Evolutionary conservation across 306 rosid genomes (phyloP).

Genomic region (Rosa persica): DNA sequence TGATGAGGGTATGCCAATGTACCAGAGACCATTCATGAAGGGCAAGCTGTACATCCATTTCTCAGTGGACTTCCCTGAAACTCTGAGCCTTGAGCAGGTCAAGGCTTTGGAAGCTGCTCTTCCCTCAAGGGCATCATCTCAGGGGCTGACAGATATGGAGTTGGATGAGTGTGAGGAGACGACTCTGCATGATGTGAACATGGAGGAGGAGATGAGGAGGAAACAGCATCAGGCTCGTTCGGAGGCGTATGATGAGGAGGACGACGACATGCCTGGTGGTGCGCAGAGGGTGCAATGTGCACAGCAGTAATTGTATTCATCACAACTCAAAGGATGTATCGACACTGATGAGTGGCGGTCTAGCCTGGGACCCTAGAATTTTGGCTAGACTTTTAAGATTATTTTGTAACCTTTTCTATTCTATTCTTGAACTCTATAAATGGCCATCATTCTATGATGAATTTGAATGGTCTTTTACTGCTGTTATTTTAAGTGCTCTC

Average conservation of each 20-base stretch:
- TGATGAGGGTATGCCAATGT: constrained; percentile 93
- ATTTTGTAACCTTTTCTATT: not conserved
- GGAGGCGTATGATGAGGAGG: constrained; percentile 84
- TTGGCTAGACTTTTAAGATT: not conserved
- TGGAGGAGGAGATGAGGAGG: constrained; percentile 85
- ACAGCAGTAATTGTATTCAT: constrained; percentile 50
- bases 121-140: constrained; percentile 52
- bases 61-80: constrained; percentile 80
- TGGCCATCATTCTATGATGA: not conserved
- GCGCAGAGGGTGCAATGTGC: constrained; percentile 93
- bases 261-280: constrained; percentile 81
- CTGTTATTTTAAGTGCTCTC: not conserved
- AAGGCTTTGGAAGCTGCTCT: constrained; percentile 61
- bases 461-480: not conserved
- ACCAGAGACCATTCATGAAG: constrained; percentile 91
- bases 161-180: constrained; percentile 95
- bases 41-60: constrained; percentile 92
- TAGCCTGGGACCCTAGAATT: not conserved
- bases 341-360: not conserved
- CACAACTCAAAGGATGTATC: not conserved
- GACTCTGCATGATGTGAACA: constrained; percentile 75
- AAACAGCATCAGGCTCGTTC: constrained; percentile 54
- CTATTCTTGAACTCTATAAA: not conserved
- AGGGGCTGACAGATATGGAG: constrained; percentile 79
- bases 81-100: constrained; percentile 56